Evolutionary conservation across 129 eudicot species (phyloP), one percentile per base, ranked within the genome.

Genomic region (Flaveria robusta): DNA sequence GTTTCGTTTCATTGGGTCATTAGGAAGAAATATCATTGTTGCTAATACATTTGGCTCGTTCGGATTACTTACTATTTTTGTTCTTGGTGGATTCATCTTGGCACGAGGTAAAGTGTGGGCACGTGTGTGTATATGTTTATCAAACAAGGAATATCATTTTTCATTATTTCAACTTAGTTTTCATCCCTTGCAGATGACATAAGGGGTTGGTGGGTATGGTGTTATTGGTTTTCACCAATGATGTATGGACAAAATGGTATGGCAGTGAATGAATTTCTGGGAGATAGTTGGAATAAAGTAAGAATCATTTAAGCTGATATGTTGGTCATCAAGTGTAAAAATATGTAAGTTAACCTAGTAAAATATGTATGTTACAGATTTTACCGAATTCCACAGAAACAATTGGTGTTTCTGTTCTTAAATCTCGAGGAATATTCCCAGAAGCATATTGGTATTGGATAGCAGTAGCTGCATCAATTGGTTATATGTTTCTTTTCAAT

Each of bases 201-300:
- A 22, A 82, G 79, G 72, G 77, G 68, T 20, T 94, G 98, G 98
- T 91, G 93, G 96, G 60, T 86, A 64, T 94, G 98, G 98, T 93
- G 97, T 63, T 94, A 91, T 46, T 94, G 97, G 97, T 66, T 88
- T 72, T 94, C 98, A 11, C 98, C 98, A 26, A 55, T 94, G 91
- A 89, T 84, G 91, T 94, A 94, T 68, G 98, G 85, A 29, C 97
- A 94, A 74, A 94, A 91, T 74, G 98, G 97, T 43, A 74, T 94
- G 62, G 87, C 93, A 3, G 96, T 87, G 16, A 91, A 87, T 74
- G 98, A 94, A 77, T 94, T 94, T 78, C 93, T 88, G 1, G 98
- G 97, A 62, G 83, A 88, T 64, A 94, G 97, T 79, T 94, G 98
- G 98, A 87, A 71, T 66, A 85, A 84, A 70, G 98, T 93, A 87